Base-by-base conservation (phyloP, 176 grass and related monocot species). In the Chloris gayana region DNA sequence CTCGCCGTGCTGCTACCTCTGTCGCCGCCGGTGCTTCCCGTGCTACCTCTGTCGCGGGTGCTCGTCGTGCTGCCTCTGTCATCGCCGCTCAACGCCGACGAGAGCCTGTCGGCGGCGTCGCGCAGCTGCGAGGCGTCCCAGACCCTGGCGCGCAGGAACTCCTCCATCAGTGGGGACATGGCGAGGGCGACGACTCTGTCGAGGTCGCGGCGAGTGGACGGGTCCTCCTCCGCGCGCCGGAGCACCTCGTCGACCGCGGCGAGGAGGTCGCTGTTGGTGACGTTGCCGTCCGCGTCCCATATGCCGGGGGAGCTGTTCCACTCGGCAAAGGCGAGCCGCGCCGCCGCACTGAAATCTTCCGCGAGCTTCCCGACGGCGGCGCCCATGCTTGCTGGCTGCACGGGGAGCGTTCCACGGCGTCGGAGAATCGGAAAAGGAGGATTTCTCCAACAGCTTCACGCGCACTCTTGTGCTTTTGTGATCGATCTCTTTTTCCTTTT, bases 91-190 rank as follows among this genome's bases (percentile, higher is more conserved):
- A 38, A 75, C 1, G 73, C 34, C 9, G 37, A 38, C 2, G 73
- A 9, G 64, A 84, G 82, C 72, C 19, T 47, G 26, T 84, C 29
- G 3, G 70, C 64, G 64, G 73, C 82, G 64, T 3, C 9, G 38
- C 73, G 50, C 47, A 77, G 51, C 27, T 25, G 51, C 12, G 64
- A 69, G 21, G 27, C 63, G 50, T 84, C 19, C 82, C 82, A 76
- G 64, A 84, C 82, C 72, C 64, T 59, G 64, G 76, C 73, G 49
- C 82, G 73, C 37, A 76, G 21, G 73, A 76, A 69, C 72, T 84
- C 82, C 21, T 84, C 73, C 64, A 76, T 38, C 64, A 77, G 60
- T 38, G 64, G 64, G 51, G 64, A 60, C 73, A 18, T 19, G 73
- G 73, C 72, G 27, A 56, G 25, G 72, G 3, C 26, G 5, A 76